Base-by-base conservation (phyloP, 176 grass and related monocot genomes). In the Elaeis guineensis region DNA sequence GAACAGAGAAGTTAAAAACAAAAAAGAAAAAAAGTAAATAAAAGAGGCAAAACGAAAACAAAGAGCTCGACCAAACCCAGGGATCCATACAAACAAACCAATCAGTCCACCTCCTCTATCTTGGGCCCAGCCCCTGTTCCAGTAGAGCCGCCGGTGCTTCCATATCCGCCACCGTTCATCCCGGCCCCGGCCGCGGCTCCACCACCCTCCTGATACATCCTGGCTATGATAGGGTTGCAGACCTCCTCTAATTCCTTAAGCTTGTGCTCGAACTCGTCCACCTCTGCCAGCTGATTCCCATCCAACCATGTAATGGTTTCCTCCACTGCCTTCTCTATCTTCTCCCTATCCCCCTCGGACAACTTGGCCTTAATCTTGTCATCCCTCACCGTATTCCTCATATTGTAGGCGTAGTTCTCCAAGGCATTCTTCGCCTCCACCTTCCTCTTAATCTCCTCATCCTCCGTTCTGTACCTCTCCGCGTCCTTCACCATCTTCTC, bases 391-490 rank as follows among this genome's bases (percentile, higher is more conserved):
- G 69, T 72, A 44, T 72, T 72, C 23, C 69, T 16, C 58, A 62
- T 62, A 58, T 72, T 72, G 69, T 72, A 62, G 5, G 69, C 69
- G 58, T 62, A 72, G 49, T 72, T 72, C 69, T 72, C 69, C 58
- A 72, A 49, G 9, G 23, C 25, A 58, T 72, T 72, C 57, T 72
- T 72, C 23, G 69, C 56, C 58, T 72, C 69, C 23, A 72, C 69
- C 57, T 72, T 72, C 48, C 14, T 25, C 57, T 72, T 72, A 9
- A 72, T 22, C 56, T 71, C 57, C 48, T 72, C 57, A 24, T 72
- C 69, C 69, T 72, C 69, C 17, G 69, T 9, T 49, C 39, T 72
- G 58, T 52, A 72, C 58, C 52, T 72, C 69, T 62, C 69, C 4
- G 69, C 69, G 6, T 72, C 69, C 19, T 11, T 23, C 49, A 72